Evolutionary conservation across 78 protist species (phyloP).

Genomic region (Isochrysis galbana): DNA sequence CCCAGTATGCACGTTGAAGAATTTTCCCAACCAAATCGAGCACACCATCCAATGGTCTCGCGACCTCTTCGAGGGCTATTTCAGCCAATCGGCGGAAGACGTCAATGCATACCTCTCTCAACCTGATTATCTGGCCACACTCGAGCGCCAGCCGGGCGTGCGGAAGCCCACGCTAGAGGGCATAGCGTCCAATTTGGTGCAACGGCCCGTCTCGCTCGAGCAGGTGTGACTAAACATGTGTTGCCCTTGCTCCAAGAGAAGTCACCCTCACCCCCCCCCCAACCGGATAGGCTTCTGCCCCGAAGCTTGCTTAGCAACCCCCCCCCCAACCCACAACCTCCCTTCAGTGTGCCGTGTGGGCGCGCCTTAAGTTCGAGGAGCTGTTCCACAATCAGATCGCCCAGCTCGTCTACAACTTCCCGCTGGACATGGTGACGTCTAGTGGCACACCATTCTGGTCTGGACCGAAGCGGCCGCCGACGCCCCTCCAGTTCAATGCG

Average conservation of each 20-base stretch:
- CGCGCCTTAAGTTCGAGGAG: constrained; percentile 89
- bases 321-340: too few relatives aligned
- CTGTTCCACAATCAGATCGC: constrained; percentile 92
- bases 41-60: constrained; percentile 74
- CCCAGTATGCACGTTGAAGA: constrained; percentile 76
- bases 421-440: constrained; percentile 81
- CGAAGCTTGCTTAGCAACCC: too few relatives aligned
- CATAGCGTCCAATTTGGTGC: constrained; percentile 40
- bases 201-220: constrained; percentile 71
- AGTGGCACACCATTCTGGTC: constrained; percentile 52
- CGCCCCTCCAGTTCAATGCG: constrained; percentile 75
- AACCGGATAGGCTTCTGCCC: too few relatives aligned
- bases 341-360: constrained; percentile 98
- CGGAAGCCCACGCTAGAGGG: constrained; percentile 56
- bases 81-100: constrained; percentile 64
- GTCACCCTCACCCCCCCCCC: too few relatives aligned
- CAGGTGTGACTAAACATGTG: too few relatives aligned
- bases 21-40: constrained; percentile 73
- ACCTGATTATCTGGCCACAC: constrained; percentile 40
- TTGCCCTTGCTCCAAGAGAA: too few relatives aligned
- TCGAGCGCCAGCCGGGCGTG: constrained; percentile 49
- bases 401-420: constrained; percentile 95
- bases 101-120: constrained; percentile 76
- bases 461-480: constrained; percentile 70
- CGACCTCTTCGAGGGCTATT: constrained; percentile 78